Conservation (phyloP, 2,329 filamentous ascomycete genomes). For the Leptographium flavum region DNA sequence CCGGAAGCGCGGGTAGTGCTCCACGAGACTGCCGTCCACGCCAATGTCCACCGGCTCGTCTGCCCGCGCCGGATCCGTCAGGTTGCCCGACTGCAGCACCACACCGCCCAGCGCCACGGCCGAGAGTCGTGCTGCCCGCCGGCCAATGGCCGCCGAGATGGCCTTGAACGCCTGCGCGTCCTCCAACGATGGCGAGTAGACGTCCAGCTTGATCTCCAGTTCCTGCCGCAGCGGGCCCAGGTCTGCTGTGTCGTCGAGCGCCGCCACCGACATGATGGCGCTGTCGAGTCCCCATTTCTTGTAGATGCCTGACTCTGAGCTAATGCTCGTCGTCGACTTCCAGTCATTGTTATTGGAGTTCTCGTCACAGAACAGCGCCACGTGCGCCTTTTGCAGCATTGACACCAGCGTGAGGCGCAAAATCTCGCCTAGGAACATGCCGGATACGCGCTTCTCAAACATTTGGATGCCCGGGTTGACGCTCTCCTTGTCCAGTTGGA, state of each 20-base stretch:
- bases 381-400: slow-evolving; percentile 51
- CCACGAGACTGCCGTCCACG: slow-evolving; percentile 86
- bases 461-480: slow-evolving; percentile 92
- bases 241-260: slow-evolving; percentile 61
- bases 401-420: slow-evolving; percentile 62
- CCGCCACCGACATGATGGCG: slow-evolving; percentile 74
- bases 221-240: slow-evolving; percentile 62
- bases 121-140: slow-evolving; percentile 73
- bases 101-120: slow-evolving; percentile 80
- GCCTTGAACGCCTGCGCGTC: slow-evolving; percentile 82
- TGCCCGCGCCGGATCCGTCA: slow-evolving; percentile 39
- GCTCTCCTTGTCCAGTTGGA: slow-evolving; percentile 60
- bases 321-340: slow-evolving; percentile 56
- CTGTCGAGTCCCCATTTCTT: slow-evolving; percentile 85
- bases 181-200: slow-evolving; percentile 63
- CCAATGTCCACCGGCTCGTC: slow-evolving; percentile 75
- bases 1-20: slow-evolving; percentile 90
- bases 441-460: slow-evolving; percentile 97
- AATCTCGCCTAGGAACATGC: slow-evolving; percentile 96
- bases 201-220: slow-evolving; percentile 60
- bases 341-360: slow-evolving; percentile 58
- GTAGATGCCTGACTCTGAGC: slow-evolving; percentile 51
- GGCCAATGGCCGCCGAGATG: slow-evolving; percentile 70
- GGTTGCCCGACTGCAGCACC: slow-evolving; percentile 63
- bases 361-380: slow-evolving; percentile 62